Conservation (phyloP, 306 rosid species). For the Fragaria iinumae region DNA sequence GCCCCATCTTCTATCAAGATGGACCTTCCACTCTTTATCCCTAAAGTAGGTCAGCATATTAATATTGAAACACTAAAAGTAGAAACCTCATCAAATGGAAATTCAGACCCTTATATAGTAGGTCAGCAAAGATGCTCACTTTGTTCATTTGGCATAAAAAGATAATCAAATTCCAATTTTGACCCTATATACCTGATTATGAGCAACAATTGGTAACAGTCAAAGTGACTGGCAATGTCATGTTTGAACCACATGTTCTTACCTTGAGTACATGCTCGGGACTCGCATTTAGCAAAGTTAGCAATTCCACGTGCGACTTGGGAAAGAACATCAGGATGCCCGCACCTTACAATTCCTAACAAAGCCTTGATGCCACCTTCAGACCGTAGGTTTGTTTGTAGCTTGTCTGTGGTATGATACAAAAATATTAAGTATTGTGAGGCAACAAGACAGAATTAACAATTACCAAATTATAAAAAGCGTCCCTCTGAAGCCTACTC, state of each 20-base stretch:
- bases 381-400: slow-evolving; percentile 72
- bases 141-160: not conserved
- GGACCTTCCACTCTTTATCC: slow-evolving; percentile 66
- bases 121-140: not conserved
- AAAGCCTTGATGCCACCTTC: slow-evolving; percentile 96
- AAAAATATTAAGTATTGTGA: not conserved
- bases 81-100: slow-evolving; percentile 1
- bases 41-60: slow-evolving; percentile 37
- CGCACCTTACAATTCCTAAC: slow-evolving; percentile 93
- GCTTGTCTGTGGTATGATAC: slow-evolving; percentile 49
- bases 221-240: not conserved
- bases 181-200: not conserved
- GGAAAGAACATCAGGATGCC: slow-evolving; percentile 96
- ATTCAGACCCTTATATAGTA: not conserved
- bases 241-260: slow-evolving; percentile 17
- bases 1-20: slow-evolving; percentile 92
- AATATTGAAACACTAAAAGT: not conserved
- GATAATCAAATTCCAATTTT: not conserved
- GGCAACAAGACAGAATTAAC: not conserved
- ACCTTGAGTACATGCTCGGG: slow-evolving; percentile 92
- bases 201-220: not conserved
- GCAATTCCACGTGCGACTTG: slow-evolving; percentile 99
- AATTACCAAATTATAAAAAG: not conserved
- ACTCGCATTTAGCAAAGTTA: slow-evolving; percentile 96
- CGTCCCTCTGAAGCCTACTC: not conserved